Evolutionary conservation across 2,329 filamentous ascomycete species (phyloP).

Genomic region (Pseudocercospora crystallina): DNA sequence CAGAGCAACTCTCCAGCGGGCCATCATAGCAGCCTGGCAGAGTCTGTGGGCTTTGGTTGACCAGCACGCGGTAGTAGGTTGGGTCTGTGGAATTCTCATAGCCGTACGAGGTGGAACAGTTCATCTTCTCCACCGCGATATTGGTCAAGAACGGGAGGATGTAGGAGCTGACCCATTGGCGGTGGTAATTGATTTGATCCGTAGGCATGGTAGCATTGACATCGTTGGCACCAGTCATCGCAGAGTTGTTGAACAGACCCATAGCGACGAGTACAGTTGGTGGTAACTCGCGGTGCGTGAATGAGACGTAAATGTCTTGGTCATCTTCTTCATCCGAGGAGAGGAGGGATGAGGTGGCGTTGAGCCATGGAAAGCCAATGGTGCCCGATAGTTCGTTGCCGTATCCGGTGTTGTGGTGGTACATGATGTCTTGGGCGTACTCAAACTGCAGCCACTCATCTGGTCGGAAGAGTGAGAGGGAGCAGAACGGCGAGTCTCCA

Average conservation of each 20-base stretch:
- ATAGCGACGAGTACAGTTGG: slow-evolving; percentile 66
- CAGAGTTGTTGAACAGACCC: slow-evolving; percentile 69
- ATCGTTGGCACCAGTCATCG: slow-evolving; percentile 51
- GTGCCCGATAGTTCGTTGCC: slow-evolving; percentile 58
- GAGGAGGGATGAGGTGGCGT: slow-evolving; percentile 56
- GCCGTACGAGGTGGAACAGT: slow-evolving; percentile 58
- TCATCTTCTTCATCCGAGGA: slow-evolving; percentile 44
- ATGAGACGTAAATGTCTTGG: slow-evolving; percentile 65
- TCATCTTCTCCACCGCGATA: slow-evolving; percentile 64
- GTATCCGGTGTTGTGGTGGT: slow-evolving; percentile 69
- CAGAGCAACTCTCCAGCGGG: slow-evolving; percentile 52
- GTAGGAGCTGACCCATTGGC: slow-evolving; percentile 63
- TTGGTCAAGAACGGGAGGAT: slow-evolving; percentile 67
- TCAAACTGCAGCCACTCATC: slow-evolving; percentile 64
- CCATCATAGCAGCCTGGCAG: slow-evolving; percentile 51
- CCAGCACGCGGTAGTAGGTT: slow-evolving; percentile 51
- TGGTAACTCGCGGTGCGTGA: slow-evolving; percentile 68
- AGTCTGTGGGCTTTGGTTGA: slow-evolving; percentile 53
- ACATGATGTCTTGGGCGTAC: slow-evolving; percentile 67
- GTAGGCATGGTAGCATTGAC: slow-evolving; percentile 66
- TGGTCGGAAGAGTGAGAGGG: slow-evolving; percentile 58
- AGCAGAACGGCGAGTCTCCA: slow-evolving; percentile 63
- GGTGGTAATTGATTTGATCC: slow-evolving; percentile 61
- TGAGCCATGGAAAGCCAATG: slow-evolving; percentile 67
- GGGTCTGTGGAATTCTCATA: slow-evolving; percentile 45